Evolutionary conservation across 2,329 filamentous ascomycete species (phyloP), one percentile per base, ranked within the genome.

Genomic region (Alternaria sp.): DNA sequence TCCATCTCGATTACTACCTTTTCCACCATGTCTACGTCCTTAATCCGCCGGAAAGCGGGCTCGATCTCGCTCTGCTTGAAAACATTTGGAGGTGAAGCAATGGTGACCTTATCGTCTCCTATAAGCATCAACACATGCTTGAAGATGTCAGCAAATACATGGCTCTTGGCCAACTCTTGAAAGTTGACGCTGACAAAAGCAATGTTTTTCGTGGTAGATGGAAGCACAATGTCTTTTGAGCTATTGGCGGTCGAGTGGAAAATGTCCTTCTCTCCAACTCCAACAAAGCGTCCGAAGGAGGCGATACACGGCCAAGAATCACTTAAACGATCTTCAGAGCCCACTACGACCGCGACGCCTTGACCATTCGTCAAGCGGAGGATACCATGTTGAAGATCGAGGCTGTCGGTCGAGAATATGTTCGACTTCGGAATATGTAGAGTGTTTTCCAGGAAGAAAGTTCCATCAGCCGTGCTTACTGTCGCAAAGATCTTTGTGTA

Each of bases 321-420:
- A 2, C 57, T 57, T 3, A 74, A 60, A 7, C 54, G 32, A 16
- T 68, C 65, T 1, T 69, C 74, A n/a, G 65, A 66, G 62, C 77
- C 78, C 18, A 80, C 39, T 5, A 78, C 63, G 5, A 76, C 67
- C 57, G 79, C 75, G 3, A 78, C 72, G 11, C 78, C 77, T n/a
- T 48, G 28, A 14, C 63, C 67, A 0, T 66, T 51, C 0, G 78
- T 67, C 42, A 66, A 42, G 8, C 57, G 59, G 1, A 39, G 44
- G 5, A 69, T 49, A 2, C 38, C 52, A 5, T 66, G 49, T 7
- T 32, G 43, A 5, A 65, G 59, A 18, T 54, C 32, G 1, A 34
- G 32, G 1, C 41, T 38, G 12, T 18, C 32, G 22, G 12, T 20
- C 7, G 18, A 14, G 46, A 78, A 73, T 20, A 78, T 74, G 42